phyloP scores from a whole-genome alignment of 2,329 filamentous ascomycete genomes.

The Ceratocystis albifundus region DNA sequence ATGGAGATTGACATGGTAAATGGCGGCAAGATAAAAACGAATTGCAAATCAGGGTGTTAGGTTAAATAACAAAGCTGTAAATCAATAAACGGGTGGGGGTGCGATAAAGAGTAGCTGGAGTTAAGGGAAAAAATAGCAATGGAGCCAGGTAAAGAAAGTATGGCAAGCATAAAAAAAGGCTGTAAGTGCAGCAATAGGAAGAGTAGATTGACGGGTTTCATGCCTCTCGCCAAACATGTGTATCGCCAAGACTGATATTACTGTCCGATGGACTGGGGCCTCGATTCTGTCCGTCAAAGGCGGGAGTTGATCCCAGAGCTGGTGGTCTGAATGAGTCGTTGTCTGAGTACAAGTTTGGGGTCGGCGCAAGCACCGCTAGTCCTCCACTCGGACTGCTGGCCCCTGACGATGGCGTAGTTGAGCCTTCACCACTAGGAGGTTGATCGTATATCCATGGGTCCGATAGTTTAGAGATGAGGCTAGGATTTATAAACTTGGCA shows the following conservation, averaged over 20 bases:
- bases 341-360: neutral
- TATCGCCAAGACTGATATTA: constrained; percentile 39
- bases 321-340: constrained; percentile 7
- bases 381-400: constrained; percentile 3
- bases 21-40: too few relatives aligned
- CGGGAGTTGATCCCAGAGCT: neutral
- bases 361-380: neutral
- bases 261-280: constrained; percentile 34
- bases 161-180: neutral
- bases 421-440: constrained; percentile 14
- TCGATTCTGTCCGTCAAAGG: neutral
- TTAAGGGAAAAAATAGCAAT: too few relatives aligned
- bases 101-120: too few relatives aligned
- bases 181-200: neutral
- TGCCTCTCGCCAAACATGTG: constrained; percentile 38
- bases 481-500: constrained; percentile 64
- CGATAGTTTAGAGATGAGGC: constrained; percentile 54
- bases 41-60: too few relatives aligned
- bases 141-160: neutral
- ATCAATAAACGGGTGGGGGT: too few relatives aligned
- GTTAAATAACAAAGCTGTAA: too few relatives aligned
- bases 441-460: constrained; percentile 54
- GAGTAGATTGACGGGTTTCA: neutral
- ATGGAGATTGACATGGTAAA: too few relatives aligned
- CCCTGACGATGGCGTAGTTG: constrained; percentile 7